These are phyloP conservation scores for Cryptosporidium andersoni DNA, from an alignment of 169 alveolate species.

Conservation along the genomic window DNA sequence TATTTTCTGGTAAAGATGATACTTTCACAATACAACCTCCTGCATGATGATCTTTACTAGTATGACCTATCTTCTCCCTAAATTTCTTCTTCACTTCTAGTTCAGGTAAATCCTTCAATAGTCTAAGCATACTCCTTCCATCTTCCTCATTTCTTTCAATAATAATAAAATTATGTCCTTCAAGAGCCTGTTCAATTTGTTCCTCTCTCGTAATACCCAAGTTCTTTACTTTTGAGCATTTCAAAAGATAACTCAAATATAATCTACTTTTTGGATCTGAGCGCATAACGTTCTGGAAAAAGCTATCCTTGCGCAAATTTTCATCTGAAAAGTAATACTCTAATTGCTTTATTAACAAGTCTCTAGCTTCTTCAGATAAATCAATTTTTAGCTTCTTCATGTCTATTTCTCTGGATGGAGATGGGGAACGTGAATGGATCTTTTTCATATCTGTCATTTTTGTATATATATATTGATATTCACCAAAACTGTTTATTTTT, in stretches of 20 bases:
- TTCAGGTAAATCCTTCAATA: slow-evolving; percentile 27
- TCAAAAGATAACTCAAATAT: slow-evolving; percentile 20
- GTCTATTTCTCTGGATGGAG: slow-evolving; percentile 32
- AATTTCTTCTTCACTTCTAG: slow-evolving; percentile 23
- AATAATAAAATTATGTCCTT: slow-evolving; percentile 30
- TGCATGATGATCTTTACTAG: slow-evolving; percentile 20
- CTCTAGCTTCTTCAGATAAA: slow-evolving; percentile 15
- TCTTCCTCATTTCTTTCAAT: slow-evolving; percentile 17
- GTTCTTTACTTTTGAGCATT: slow-evolving; percentile 36
- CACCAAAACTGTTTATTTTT: not conserved
- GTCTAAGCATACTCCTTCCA: slow-evolving; percentile 39
- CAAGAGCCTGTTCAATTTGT: slow-evolving; percentile 24
- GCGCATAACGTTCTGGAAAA: slow-evolving; percentile 71
- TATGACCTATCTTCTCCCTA: slow-evolving; percentile 2
- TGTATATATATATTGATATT: not conserved
- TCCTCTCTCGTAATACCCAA: slow-evolving; percentile 65
- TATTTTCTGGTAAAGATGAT: slow-evolving; percentile 29
- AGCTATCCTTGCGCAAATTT: slow-evolving; percentile 66
- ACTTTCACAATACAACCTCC: slow-evolving; percentile 64
- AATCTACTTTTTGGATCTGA: slow-evolving; percentile 59
- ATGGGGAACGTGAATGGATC: slow-evolving; percentile 45
- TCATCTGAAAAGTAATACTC: slow-evolving; percentile 75
- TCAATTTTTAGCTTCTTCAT: slow-evolving; percentile 12
- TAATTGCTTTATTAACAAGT: slow-evolving; percentile 36
- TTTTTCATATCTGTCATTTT: slow-evolving; percentile 44